phyloP scores from a whole-genome alignment of 2,329 filamentous ascomycete species.

The Didymosphaeria variabile region DNA sequence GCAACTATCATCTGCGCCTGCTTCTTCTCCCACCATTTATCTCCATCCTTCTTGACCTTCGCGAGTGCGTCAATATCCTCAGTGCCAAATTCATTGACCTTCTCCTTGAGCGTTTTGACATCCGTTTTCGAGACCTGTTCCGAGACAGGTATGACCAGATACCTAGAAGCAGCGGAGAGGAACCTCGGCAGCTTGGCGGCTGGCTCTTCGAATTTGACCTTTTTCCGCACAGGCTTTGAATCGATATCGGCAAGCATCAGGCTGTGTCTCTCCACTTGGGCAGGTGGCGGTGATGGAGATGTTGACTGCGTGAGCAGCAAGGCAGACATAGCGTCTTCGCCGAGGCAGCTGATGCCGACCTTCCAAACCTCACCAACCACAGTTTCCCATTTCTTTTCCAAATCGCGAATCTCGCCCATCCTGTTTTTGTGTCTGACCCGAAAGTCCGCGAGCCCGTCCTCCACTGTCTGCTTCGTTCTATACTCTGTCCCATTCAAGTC shows the following conservation, averaged over 20 bases:
- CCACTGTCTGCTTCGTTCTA: constrained; percentile 24
- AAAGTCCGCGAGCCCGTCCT: constrained; percentile 33
- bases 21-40: constrained; percentile 40
- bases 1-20: constrained; percentile 25
- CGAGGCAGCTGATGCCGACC: constrained; percentile 33
- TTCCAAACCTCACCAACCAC: constrained; percentile 43
- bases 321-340: constrained; percentile 29
- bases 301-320: constrained; percentile 24
- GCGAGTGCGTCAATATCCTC: constrained; percentile 31
- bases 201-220: constrained; percentile 32
- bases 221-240: constrained; percentile 27
- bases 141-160: constrained; percentile 13
- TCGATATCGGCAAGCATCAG: constrained; percentile 32
- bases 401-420: constrained; percentile 26
- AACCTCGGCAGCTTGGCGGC: constrained; percentile 27
- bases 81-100: constrained; percentile 29
- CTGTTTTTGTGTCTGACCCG: constrained; percentile 28
- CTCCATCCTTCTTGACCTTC: constrained; percentile 32
- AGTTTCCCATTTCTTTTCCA: constrained; percentile 39
- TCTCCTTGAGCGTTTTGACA: constrained; percentile 25
- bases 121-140: constrained; percentile 25
- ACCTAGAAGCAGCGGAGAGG: constrained; percentile 25
- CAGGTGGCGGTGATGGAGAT: constrained; percentile 3
- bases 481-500: constrained; percentile 23
- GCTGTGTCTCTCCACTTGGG: constrained; percentile 14